Base-by-base conservation (phyloP, 495 filamentous ascomycete species). In the Tuber aestivum region DNA sequence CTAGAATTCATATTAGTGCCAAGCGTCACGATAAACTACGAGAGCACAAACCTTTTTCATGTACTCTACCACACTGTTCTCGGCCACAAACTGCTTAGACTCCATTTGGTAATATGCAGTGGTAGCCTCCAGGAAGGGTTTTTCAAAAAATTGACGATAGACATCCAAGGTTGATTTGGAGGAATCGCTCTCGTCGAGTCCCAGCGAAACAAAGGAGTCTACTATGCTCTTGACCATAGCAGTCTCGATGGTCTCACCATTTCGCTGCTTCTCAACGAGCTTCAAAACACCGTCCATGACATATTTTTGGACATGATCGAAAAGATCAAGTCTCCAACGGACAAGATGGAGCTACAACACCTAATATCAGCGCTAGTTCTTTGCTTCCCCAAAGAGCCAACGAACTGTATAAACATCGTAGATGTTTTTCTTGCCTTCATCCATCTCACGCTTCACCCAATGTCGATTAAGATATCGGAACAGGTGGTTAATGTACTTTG, bases 371-470 rank as follows among this genome's bases (percentile, higher is more conserved):
- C 20, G n/a, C 18, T 44, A 70, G 27, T 9, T 48, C 40, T 56
- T 41, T n/a, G 35, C 41, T 23, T 16, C 38, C 2, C 27, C 35
- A 20, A 16, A 68, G 72, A 41, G 42, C 32, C 75, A 72, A 35
- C 69, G 68, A 79, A 83, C 81, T 1, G 95, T 99, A 84, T 99
- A 98, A 70, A 99, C 94, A 84, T 99, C 95, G 85, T 95, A 97
- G 9, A 97, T 91, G 80, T 94, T 92, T 87, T 99, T 99, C 84
- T 99, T 99, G 38, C 96, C 96, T 83, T 99, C 95, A 78, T 99
- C 95, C 84, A 99, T 97, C 86, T 99, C 95, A 37, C 95, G 89
- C 87, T 97, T 98, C 27, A 99, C 96, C 95, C 95, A 99, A 85
- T 99, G 95, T 68, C 95, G 89, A 82, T 98, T 99, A 32, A 99